A percentile compares a stretch with the other conserved stretches of the same genome.
phyloP scores from a whole-genome alignment of 345 rosid species.

The Arabidopsis arenosa region DNA sequence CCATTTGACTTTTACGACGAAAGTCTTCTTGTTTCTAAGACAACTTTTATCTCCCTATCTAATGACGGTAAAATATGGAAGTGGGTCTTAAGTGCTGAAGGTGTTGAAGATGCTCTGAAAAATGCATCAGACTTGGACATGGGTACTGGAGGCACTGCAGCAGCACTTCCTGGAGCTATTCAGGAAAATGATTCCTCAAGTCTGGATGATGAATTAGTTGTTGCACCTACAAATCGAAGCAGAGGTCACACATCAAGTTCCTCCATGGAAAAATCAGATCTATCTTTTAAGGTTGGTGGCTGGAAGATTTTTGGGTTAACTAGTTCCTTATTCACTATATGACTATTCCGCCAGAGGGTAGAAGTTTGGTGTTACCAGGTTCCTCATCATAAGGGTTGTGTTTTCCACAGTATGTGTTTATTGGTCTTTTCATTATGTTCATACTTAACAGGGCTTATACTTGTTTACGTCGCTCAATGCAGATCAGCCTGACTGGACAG shows the following conservation, averaged over 20 bases:
- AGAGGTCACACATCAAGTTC: constrained; percentile 50
- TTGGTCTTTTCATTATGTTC: constrained; percentile 24
- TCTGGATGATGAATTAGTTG: constrained; percentile 43
- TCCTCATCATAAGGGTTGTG: constrained; percentile 33
- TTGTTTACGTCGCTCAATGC: constrained; percentile 48
- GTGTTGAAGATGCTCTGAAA: constrained; percentile 57
- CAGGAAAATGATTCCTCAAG: constrained; percentile 42
- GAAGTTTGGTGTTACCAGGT: constrained; percentile 30
- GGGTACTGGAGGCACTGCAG: constrained; percentile 43
- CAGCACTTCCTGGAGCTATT: constrained; percentile 39
- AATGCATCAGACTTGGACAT: constrained; percentile 43
- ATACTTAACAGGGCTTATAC: constrained; percentile 26
- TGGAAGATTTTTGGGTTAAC: constrained; percentile 27
- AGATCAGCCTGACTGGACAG: constrained; percentile 84
- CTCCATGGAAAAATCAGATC: constrained; percentile 44
- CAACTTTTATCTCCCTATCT: constrained; percentile 79
- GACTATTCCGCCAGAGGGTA: constrained; percentile 26
- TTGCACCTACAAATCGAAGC: constrained; percentile 47
- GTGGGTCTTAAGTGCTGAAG: constrained; percentile 91
- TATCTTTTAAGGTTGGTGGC: constrained; percentile 72
- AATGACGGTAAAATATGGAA: constrained; percentile 96
- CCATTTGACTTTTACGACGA: constrained; percentile 88
- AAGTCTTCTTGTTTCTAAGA: constrained; percentile 70
- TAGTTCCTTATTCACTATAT: constrained; percentile 31
- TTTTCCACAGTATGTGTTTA: constrained; percentile 18